Evolutionary conservation across 805 yeast species (phyloP), one percentile per base, ranked within the genome.

Genomic region (Ogataea saltuana): DNA sequence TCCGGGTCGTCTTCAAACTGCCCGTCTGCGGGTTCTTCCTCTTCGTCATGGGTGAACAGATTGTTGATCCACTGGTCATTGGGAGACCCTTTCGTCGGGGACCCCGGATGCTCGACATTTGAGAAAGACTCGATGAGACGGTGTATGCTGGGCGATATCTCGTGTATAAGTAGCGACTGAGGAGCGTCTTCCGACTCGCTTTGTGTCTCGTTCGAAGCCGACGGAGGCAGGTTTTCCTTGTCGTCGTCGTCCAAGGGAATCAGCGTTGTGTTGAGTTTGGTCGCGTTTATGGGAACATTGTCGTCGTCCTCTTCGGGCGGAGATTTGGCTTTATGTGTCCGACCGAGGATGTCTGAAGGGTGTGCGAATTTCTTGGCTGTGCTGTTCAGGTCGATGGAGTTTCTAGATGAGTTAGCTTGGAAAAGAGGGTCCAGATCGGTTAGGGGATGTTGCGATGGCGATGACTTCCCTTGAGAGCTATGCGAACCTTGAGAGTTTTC

Each of bases 201-300:
- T 23, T 23, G 35, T 12, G 38, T 36, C 23, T 48, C 42, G 21
- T 18, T 16, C 32, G 21, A 17, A 25, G 31, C 30, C 18, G 49
- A 44, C 11, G 59, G 56, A 8, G 50, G 50, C 30, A 54, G 44
- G 41, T 64, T 65, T 37, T 64, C 67, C 39, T 65, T 64, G 41
- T 60, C 63, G 20, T 63, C 63, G 26, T 70, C 78, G 44, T 72
- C 76, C n/a, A 77, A 48, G 46, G 74, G 76, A 34, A 77, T 76
- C 17, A 77, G 69, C 30, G 80, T 67, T 3, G 82, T 77, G 51
- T 76, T 77, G 31, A 74, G 60, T 53, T 77, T 77, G 4, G 76
- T 74, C n/a, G 82, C 82, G 42, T 58, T 58, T 16, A 64, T 46
- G 13, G 69, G 68, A 6, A 46, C 61, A 68, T 67, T 76, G 64